A percentile compares a stretch with the other conserved stretches of the same genome.
Conservation (phyloP, 257 asterid genomes). For the Echium plantagineum region DNA sequence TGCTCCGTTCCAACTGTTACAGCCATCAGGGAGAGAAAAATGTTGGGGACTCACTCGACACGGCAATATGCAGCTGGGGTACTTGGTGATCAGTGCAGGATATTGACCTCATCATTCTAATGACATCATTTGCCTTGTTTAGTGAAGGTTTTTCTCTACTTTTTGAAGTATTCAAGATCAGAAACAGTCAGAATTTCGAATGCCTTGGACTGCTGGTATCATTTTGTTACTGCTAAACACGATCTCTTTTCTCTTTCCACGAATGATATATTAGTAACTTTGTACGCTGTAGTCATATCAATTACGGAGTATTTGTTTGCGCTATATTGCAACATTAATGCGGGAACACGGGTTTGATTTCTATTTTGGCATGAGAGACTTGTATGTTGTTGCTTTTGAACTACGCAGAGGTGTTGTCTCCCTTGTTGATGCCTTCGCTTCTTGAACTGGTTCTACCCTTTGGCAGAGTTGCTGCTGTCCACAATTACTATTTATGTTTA, state of each 20-base stretch:
- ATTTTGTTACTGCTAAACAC: constrained; percentile 6
- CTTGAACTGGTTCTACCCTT: no score
- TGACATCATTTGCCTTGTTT: constrained; percentile 11
- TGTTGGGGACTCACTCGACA: constrained; percentile 15
- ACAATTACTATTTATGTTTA: no score
- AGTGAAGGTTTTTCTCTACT: constrained; percentile 7
- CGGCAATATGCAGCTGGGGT: constrained; percentile 29
- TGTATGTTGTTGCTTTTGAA: no score
- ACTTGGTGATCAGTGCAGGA: constrained; percentile 25
- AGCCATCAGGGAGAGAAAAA: constrained; percentile 21
- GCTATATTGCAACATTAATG: no score
- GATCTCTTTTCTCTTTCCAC: neutral
- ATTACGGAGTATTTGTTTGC: neutral
- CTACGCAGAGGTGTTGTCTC: no score
- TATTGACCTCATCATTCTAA: constrained; percentile 14
- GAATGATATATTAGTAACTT: neutral
- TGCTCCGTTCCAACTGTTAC: constrained; percentile 41
- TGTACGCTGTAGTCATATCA: neutral
- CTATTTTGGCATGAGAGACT: no score
- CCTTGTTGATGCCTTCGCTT: no score
- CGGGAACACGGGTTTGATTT: neutral
- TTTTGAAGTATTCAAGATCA: constrained; percentile 1
- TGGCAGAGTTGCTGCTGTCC: no score
- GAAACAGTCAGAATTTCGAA: constrained; percentile 3
- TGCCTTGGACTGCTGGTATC: constrained; percentile 11